These are phyloP conservation scores for Tulasnella sp. DNA, from an alignment of 768 basidiomycete species.

Conservation along the genomic window DNA sequence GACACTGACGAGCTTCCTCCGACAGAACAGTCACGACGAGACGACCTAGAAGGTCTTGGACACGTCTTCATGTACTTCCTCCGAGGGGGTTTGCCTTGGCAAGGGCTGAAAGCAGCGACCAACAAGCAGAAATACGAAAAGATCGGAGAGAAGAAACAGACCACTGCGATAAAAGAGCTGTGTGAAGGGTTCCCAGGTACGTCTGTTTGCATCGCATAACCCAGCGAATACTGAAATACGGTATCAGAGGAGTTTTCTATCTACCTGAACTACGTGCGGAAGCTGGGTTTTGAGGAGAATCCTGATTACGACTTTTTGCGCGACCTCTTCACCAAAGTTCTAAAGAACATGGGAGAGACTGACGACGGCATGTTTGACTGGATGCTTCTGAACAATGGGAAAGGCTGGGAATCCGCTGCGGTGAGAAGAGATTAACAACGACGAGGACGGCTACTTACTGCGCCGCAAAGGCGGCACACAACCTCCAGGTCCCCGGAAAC, in stretches of 20 bases:
- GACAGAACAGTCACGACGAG: slow-evolving; percentile 81
- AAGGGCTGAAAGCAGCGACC: slow-evolving; percentile 91
- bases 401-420: slow-evolving; percentile 71
- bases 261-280: slow-evolving; percentile 99
- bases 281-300: slow-evolving; percentile 92
- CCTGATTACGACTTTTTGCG: slow-evolving; percentile 98
- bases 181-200: slow-evolving; percentile 94
- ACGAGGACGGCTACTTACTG: not conserved
- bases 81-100: slow-evolving; percentile 93
- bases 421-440: not conserved
- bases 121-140: slow-evolving; percentile 99
- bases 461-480: slow-evolving; percentile 16
- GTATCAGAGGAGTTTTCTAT: slow-evolving; percentile 86
- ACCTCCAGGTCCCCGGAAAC: slow-evolving; percentile 20
- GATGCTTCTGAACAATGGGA: slow-evolving; percentile 85
- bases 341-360: slow-evolving; percentile 71
- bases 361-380: slow-evolving; percentile 98
- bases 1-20: not conserved
- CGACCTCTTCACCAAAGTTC: slow-evolving; percentile 83
- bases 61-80: slow-evolving; percentile 99
- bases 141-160: slow-evolving; percentile 99
- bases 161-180: slow-evolving; percentile 77
- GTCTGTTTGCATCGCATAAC: slow-evolving; percentile 21
- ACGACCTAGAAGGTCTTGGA: slow-evolving; percentile 92
- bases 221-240: not conserved